Base-by-base conservation (phyloP, 2,329 filamentous ascomycete genomes). In the Pochonia chlamydosporia region DNA sequence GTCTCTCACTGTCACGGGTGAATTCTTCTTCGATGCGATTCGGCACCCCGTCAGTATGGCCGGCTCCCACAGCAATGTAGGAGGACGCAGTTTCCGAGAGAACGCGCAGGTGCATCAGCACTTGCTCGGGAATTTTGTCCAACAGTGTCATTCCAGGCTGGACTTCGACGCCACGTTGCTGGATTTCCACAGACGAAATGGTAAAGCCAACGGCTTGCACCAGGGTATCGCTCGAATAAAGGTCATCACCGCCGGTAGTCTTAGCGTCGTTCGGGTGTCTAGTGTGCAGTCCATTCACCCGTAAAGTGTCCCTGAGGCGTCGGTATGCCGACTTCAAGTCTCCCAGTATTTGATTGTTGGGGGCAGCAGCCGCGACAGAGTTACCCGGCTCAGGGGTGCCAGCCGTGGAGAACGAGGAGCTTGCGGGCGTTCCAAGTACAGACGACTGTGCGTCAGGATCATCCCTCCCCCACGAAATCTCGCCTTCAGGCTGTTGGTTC, bases 151-250 rank as follows among this genome's bases (percentile, higher is more conserved):
- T 76, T 46, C 87, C 85, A 40, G 80, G 78, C 53, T 86, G 80
- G 20, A 83, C 82, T 56, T 89, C 86, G 3, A 89, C 74, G 6
- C 93, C 93, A 56, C 93, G 85, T 63, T 96, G 90, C 53, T 91
- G 85, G 54, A 97, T 96, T 67, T 99, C 93, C 4, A 88, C 83
- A 0, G 90, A 84, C 8, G 90, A 85, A 49, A 99, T 90, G 0
- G 91, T 92, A 62, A 84, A 89, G 2, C 89, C 92, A 13, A 96
- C 81, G 2, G 82, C 73, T 49, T 76, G 75, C 13, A 82, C 78
- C 10, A 90, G 65, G 1, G 77, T 76, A 56, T 87, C 82, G 48
- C 76, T 78, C 20, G 64, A 68, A 47, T 67, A 69, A 5, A 84
- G 62, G 47, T 79, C 72, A 43, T 74, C 69, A 14, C 59, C 57